Conservation (phyloP, 1,139 yeast species). For the Scheffersomyces titani region DNA sequence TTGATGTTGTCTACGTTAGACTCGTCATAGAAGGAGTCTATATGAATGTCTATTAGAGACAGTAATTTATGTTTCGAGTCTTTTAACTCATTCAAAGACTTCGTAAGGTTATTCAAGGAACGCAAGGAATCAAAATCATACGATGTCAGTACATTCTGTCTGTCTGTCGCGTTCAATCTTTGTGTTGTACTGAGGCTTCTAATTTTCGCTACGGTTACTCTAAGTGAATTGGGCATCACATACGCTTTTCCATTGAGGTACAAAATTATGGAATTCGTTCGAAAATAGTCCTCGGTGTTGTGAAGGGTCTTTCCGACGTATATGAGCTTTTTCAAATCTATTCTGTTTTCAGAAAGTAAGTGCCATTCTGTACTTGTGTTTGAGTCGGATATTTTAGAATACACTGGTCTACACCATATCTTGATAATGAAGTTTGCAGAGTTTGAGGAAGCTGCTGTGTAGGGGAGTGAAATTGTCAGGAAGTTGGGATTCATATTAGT, state of each 20-base stretch:
- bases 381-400: background rate
- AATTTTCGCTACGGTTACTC: constrained; percentile 4
- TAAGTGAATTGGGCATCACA: constrained; percentile 17
- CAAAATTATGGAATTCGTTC: constrained; percentile 27
- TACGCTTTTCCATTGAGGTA: constrained; percentile 24
- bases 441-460: constrained; percentile 3
- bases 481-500: constrained; percentile 33
- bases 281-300: constrained; percentile 19
- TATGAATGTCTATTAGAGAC: constrained; percentile 9
- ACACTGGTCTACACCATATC: constrained; percentile 23
- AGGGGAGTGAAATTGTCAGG: constrained; percentile 29
- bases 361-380: constrained; percentile 1
- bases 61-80: constrained; percentile 12
- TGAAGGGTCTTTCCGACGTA: constrained; percentile 13
- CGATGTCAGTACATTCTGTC: background rate
- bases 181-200: background rate
- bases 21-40: constrained; percentile 12
- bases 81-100: constrained; percentile 33
- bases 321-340: constrained; percentile 21
- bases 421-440: constrained; percentile 18
- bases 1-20: constrained; percentile 11
- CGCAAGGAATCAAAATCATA: constrained; percentile 29
- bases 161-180: background rate
- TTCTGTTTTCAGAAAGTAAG: constrained; percentile 18
- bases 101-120: constrained; percentile 29